Evolutionary conservation across 2,329 filamentous ascomycete genomes (phyloP).

Genomic region (Fusarium devonianum): DNA sequence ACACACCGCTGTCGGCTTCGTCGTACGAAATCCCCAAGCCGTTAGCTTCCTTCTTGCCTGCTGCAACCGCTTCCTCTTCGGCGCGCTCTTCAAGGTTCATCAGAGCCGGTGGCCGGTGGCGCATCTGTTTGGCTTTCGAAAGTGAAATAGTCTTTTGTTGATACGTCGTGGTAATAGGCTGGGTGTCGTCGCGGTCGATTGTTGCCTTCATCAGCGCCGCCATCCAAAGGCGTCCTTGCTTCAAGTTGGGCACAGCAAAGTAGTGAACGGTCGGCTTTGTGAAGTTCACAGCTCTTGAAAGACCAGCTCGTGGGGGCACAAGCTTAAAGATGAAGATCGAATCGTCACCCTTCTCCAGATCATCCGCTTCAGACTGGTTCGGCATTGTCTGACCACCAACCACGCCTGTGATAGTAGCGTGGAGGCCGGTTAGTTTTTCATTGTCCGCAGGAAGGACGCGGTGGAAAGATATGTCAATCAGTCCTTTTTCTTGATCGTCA

Average conservation of each 20-base stretch:
- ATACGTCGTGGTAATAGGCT: slow-evolving; percentile 87
- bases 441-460: slow-evolving; percentile 94
- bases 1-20: slow-evolving; percentile 53
- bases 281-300: slow-evolving; percentile 92
- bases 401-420: slow-evolving; percentile 91
- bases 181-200: slow-evolving; percentile 86
- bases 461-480: slow-evolving; percentile 98
- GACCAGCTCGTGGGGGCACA: slow-evolving; percentile 84
- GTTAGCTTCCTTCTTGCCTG: slow-evolving; percentile 41
- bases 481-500: slow-evolving; percentile 89
- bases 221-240: slow-evolving; percentile 95
- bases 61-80: slow-evolving; percentile 41
- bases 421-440: slow-evolving; percentile 86
- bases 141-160: slow-evolving; percentile 97
- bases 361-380: slow-evolving; percentile 56
- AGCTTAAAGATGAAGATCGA: slow-evolving; percentile 98
- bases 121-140: slow-evolving; percentile 84
- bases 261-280: slow-evolving; percentile 98
- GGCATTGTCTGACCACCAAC: slow-evolving; percentile 54
- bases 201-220: slow-evolving; percentile 98
- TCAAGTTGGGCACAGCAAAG: slow-evolving; percentile 91
- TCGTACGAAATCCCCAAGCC: slow-evolving; percentile 53
- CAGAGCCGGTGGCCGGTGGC: slow-evolving; percentile 86
- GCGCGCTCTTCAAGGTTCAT: slow-evolving; percentile 69
- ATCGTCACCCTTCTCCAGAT: slow-evolving; percentile 62